Evolutionary conservation across 495 filamentous ascomycete species (phyloP).

Genomic region (Margaritispora aquatica): DNA sequence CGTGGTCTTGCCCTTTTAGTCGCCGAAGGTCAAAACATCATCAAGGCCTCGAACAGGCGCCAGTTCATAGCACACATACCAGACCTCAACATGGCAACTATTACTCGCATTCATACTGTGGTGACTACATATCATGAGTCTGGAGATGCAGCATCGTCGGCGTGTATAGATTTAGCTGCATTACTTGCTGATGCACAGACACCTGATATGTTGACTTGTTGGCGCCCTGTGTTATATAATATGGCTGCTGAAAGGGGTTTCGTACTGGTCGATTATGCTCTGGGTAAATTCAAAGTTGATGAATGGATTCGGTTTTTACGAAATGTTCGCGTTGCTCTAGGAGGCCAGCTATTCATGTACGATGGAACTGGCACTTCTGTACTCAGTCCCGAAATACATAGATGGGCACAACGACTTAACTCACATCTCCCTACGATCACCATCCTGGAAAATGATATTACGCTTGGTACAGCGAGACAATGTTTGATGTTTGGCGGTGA

Average conservation of each 20-base stretch:
- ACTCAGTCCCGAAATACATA: neutral
- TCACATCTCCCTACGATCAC: neutral
- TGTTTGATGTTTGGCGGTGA: constrained; percentile 4
- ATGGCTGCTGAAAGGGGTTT: neutral
- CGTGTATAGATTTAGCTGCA: neutral
- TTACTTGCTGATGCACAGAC: neutral
- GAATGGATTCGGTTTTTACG: constrained; percentile 3
- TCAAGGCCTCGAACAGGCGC: neutral
- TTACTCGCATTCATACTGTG: neutral
- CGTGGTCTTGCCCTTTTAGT: neutral
- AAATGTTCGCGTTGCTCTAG: neutral
- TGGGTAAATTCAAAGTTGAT: neutral
- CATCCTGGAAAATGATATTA: neutral
- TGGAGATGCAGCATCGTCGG: neutral
- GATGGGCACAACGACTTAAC: neutral
- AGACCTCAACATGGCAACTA: neutral
- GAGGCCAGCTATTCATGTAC: neutral
- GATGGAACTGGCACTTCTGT: neutral
- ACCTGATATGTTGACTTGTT: neutral
- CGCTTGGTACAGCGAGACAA: neutral
- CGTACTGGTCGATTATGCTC: neutral
- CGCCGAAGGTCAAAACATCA: neutral
- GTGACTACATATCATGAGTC: neutral
- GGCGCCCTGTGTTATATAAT: neutral
- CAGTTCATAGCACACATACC: neutral